These are phyloP conservation scores for Elsinoe batatas DNA, from an alignment of 2,329 filamentous ascomycete species.

Conservation along the genomic window DNA sequence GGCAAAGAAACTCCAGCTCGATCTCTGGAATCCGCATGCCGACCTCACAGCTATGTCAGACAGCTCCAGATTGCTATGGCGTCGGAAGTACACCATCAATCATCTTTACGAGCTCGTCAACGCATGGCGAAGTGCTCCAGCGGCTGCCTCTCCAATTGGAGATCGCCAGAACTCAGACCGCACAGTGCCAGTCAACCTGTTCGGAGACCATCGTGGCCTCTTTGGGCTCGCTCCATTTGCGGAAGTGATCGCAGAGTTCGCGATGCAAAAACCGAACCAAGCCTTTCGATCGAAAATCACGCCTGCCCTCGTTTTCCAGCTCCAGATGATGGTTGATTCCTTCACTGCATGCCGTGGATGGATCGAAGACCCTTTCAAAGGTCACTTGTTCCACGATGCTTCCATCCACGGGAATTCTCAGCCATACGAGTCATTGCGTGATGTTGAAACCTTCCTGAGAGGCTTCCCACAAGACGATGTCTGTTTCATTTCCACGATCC, in stretches of 20 bases:
- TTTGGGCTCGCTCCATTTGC: background rate
- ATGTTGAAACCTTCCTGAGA: background rate
- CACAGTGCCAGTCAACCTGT: background rate
- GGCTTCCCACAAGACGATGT: background rate
- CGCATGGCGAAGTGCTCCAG: background rate
- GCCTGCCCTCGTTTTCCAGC: background rate
- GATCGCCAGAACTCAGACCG: too few species aligned
- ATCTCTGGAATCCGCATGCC: background rate
- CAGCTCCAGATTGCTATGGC: background rate
- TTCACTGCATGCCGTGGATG: background rate
- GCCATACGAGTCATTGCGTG: background rate
- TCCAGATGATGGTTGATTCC: background rate
- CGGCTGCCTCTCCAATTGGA: too few species aligned
- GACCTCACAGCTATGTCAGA: background rate
- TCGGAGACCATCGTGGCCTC: background rate
- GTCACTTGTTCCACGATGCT: background rate
- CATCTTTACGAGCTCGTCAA: background rate
- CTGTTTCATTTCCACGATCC: background rate
- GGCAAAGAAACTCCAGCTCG: background rate
- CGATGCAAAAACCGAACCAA: background rate
- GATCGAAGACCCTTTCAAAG: background rate
- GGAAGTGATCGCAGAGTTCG: background rate
- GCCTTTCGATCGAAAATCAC: background rate
- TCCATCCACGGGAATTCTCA: background rate
- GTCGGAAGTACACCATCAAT: background rate